Conservation (phyloP, 2,329 filamentous ascomycete species). For the Aspergillus sp. region DNA sequence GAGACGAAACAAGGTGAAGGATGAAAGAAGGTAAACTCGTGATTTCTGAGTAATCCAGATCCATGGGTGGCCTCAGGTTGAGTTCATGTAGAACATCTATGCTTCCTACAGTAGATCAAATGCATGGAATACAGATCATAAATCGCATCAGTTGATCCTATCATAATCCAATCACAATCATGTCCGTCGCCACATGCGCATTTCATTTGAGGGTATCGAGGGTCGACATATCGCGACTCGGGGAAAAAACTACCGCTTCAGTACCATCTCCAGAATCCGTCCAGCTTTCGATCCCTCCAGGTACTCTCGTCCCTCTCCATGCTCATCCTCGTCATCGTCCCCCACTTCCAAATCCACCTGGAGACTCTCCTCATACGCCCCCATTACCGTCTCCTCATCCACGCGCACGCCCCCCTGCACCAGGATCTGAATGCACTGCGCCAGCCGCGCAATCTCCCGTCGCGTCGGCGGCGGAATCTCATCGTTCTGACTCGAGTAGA, state of each 20-base stretch:
- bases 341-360: slow-evolving; percentile 56
- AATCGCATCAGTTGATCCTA: too few species aligned
- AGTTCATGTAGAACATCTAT: not conserved
- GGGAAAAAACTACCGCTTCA: slow-evolving; percentile 11
- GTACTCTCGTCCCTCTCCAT: slow-evolving; percentile 41
- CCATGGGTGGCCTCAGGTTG: not conserved
- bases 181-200: too few species aligned
- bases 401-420: slow-evolving; percentile 80
- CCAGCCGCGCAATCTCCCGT: slow-evolving; percentile 81
- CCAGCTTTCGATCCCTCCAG: slow-evolving; percentile 39
- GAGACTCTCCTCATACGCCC: slow-evolving; percentile 76
- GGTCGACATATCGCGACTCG: too few species aligned
- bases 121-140: too few species aligned
- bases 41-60: not conserved
- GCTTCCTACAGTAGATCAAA: too few species aligned
- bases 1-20: slow-evolving; percentile 6
- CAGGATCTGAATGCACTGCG: slow-evolving; percentile 76
- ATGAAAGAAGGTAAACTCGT: too few species aligned
- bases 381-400: slow-evolving; percentile 84
- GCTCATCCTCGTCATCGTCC: slow-evolving; percentile 37
- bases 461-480: slow-evolving; percentile 72
- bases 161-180: too few species aligned
- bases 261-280: slow-evolving; percentile 35
- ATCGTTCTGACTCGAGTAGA: slow-evolving; percentile 96
- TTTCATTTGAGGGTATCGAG: not conserved